These are phyloP conservation scores for Ogataea nonfermentans DNA, from an alignment of 805 yeast species.

Conservation along the genomic window DNA sequence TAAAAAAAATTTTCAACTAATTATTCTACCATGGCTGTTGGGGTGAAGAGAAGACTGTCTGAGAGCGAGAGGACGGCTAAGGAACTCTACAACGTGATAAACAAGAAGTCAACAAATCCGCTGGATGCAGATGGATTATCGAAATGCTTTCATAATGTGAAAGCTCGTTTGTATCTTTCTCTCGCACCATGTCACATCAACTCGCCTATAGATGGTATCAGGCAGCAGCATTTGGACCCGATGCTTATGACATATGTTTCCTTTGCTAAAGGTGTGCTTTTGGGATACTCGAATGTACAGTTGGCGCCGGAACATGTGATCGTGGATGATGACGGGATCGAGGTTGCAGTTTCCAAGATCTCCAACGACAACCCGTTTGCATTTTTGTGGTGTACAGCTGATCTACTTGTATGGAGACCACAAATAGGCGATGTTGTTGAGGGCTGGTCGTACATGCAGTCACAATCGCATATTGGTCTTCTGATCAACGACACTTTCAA, in stretches of 20 bases:
- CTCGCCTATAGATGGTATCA: conserved; percentile 74
- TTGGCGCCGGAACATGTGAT: conserved; percentile 43
- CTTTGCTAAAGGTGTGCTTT: conserved; percentile 75
- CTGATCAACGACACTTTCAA: conserved; percentile 91
- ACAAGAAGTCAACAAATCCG: conserved; percentile 19
- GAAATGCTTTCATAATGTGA: conserved; percentile 65
- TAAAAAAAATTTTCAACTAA: conserved; percentile 8
- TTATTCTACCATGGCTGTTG: conserved; percentile 6
- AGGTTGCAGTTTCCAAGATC: conserved; percentile 58
- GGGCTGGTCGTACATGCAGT: conserved; percentile 87
- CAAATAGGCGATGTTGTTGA: conserved; percentile 81
- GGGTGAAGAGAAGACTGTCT: conserved; percentile 10
- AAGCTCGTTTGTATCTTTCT: conserved; percentile 70
- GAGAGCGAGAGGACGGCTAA: conserved; percentile 11
- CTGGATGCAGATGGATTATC: conserved; percentile 44
- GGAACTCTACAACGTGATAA: conserved; percentile 11
- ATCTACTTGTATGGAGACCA: conserved; percentile 87
- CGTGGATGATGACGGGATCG: conserved; percentile 39
- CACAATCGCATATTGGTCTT: conserved; percentile 92
- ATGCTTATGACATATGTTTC: conserved; percentile 78
- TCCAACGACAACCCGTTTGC: conserved; percentile 83
- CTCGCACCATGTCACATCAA: conserved; percentile 78
- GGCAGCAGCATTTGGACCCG: conserved; percentile 86
- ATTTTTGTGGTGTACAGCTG: conserved; percentile 82
- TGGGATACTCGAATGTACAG: conserved; percentile 70